These are phyloP conservation scores for Dunaliella primolecta DNA, from an alignment of 139 green algal species.

Conservation along the genomic window DNA sequence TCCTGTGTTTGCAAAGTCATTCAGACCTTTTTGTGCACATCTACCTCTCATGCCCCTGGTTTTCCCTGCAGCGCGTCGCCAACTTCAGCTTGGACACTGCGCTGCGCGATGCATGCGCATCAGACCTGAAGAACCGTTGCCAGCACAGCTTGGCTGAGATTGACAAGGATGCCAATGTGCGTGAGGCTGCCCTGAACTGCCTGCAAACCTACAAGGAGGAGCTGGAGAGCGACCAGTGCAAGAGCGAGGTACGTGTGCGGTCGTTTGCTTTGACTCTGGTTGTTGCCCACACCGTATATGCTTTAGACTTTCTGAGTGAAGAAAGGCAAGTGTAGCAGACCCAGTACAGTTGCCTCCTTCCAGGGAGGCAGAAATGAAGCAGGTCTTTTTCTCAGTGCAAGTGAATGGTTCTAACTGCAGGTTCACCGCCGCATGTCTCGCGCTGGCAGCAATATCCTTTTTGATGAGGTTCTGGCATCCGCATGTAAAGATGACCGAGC, in stretches of 20 bases:
- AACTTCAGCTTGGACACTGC: constrained; percentile 67
- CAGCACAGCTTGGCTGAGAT: constrained; percentile 38
- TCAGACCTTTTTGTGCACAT: too few species aligned
- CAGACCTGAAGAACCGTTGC: constrained; percentile 50
- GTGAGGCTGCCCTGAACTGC: constrained; percentile 35
- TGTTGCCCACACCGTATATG: too few species aligned
- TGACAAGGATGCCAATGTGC: constrained; percentile 42
- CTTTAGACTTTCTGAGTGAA: too few species aligned
- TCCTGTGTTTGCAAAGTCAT: too few species aligned
- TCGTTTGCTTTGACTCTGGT: too few species aligned
- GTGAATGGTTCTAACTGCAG: constrained; percentile 12
- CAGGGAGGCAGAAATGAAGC: too few species aligned
- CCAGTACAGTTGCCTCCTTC: too few species aligned
- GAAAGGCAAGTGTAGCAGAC: too few species aligned
- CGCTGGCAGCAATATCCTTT: constrained; percentile 75
- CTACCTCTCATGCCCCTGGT: too few species aligned
- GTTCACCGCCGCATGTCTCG: constrained; percentile 51
- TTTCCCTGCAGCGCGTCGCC: constrained; percentile 19
- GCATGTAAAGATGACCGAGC: constrained; percentile 64
- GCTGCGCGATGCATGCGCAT: constrained; percentile 45
- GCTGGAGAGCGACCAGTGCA: constrained; percentile 47
- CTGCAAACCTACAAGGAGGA: constrained; percentile 56
- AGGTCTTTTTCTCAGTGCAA: too few species aligned
- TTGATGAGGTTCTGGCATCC: constrained; percentile 75
- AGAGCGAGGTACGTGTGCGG: constrained; percentile 24